Percentiles rank a stretch among this genome's conserved stretches.
Evolutionary conservation across 2,329 filamentous ascomycete species (phyloP).

Genomic region (Dissoconium aciculare): DNA sequence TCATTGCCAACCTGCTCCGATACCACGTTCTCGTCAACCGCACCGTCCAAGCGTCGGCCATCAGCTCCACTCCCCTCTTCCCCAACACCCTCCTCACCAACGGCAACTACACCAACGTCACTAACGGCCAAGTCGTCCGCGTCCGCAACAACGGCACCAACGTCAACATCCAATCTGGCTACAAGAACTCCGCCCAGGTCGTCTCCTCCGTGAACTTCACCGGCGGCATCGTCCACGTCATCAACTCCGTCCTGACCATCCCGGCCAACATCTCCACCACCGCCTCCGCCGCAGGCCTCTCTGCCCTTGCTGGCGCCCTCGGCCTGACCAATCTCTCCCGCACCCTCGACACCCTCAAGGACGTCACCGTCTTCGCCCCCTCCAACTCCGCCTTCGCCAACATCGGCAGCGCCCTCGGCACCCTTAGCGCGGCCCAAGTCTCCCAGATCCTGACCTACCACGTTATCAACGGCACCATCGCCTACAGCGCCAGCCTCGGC

Average conservation of each 20-base stretch:
- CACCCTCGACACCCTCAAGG: conserved; percentile 27
- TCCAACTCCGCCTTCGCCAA: conserved; percentile 44
- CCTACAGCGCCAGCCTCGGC: conserved; percentile 33
- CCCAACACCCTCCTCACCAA: conserved; percentile 19
- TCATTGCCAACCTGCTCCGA: conserved; percentile 23
- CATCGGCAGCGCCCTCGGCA: conserved; percentile 39
- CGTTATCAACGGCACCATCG: conserved; percentile 41
- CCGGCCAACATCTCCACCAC: conserved; percentile 19
- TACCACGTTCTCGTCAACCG: conserved; percentile 32
- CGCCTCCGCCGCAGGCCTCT: conserved; percentile 19
- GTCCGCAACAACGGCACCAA: conserved; percentile 26
- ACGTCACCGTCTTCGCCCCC: conserved; percentile 52
- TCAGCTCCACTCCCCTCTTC: conserved; percentile 26
- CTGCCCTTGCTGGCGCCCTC: conserved; percentile 29
- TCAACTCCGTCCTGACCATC: conserved; percentile 30
- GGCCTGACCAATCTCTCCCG: conserved; percentile 26
- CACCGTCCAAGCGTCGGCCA: conserved; percentile 28
- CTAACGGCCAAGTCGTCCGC: conserved; percentile 30
- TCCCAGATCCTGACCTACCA: conserved; percentile 47
- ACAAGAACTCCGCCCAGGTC: conserved; percentile 36
- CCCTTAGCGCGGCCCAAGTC: conserved; percentile 26
- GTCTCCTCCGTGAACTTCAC: conserved; percentile 21
- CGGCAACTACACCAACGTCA: conserved; percentile 19
- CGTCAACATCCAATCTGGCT: conserved; percentile 39
- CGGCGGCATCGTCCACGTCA: conserved; percentile 32